Evolutionary conservation across 768 basidiomycete genomes (phyloP), one percentile per base, ranked within the genome.

Genomic region (Psilocybe subaeruginosa): DNA sequence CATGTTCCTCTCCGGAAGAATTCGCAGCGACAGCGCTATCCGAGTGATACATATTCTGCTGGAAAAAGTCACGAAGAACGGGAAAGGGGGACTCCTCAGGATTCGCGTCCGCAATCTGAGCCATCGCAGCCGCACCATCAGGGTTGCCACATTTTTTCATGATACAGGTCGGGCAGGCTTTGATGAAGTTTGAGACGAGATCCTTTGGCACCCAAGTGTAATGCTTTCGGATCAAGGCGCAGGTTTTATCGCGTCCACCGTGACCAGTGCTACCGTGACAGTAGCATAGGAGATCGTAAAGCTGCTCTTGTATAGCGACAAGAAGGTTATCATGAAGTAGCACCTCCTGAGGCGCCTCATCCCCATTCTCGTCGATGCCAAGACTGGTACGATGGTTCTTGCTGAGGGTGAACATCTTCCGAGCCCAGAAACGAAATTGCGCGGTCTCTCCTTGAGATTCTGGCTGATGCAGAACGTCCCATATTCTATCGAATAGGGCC

Each of bases 131-230:
- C 8, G 65, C 65, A 35, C 64, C 46, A 39, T 76, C 70, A 35
- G 69, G 23, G 57, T 69, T 71, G 17, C 79, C 77, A 31, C 73
- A 76, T 65, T 78, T 80, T 68, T 78, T 81, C 64, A 76, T 60
- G 73, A 77, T 80, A 66, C 93, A 94, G 7, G 90, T 90, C 12
- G 92, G 93, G 68, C 93, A 94, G 27, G 81, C 81, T 72, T 86
- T 87, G 73, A 93, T 87, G 69, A 92, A 95, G 60, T 83, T 84
- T 16, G 89, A 85, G 49, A 93, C 84, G 45, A 95, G 85, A 68
- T 91, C 89, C 74, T 93, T 94, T 14, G 93, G 92, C 29, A 95
- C 84, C 87, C 89, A 93, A 8, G 90, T 88, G 72, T 92, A 95
- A 66, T 84, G 82, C 61, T 84, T 77, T 51, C 89, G 80, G 41